A percentile compares a stretch with the other conserved stretches of the same genome.
These are phyloP conservation scores for Royoungia palumana DNA, from an alignment of 768 basidiomycete species.

Conservation along the genomic window DNA sequence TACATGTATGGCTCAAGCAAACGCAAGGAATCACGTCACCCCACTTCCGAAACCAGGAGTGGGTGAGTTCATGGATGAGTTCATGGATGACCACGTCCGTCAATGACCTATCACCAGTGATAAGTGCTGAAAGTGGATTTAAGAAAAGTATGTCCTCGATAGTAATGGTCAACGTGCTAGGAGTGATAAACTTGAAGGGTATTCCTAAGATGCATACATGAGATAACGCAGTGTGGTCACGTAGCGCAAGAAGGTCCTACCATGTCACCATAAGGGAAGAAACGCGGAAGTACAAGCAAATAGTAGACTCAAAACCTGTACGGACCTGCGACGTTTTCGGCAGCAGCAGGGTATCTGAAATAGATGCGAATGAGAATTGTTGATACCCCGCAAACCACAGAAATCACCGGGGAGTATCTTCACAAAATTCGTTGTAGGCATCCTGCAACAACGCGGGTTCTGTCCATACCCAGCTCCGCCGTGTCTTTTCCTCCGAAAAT, in stretches of 20 bases:
- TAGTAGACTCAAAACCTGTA: slow-evolving; percentile 91
- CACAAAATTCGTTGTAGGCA: slow-evolving; percentile 83
- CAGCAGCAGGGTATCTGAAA: slow-evolving; percentile 65
- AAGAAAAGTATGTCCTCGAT: neutral
- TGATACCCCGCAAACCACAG: too few species aligned
- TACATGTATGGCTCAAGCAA: neutral
- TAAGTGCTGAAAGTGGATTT: slow-evolving; percentile 47
- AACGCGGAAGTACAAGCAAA: slow-evolving; percentile 81
- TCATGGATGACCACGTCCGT: slow-evolving; percentile 92
- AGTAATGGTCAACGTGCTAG: slow-evolving; percentile 47
- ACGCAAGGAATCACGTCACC: slow-evolving; percentile 57
- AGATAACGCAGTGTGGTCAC: neutral
- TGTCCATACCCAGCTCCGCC: slow-evolving; percentile 88
- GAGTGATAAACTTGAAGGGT: slow-evolving; percentile 84
- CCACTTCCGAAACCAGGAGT: slow-evolving; percentile 96
- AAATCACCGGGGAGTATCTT: slow-evolving; percentile 71
- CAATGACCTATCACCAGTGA: slow-evolving; percentile 82
- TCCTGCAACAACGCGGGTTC: slow-evolving; percentile 80
- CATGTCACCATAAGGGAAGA: slow-evolving; percentile 94
- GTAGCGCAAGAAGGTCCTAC: slow-evolving; percentile 28
- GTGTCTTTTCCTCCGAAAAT: slow-evolving; percentile 55
- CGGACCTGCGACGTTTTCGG: slow-evolving; percentile 66
- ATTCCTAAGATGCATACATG: slow-evolving; percentile 54
- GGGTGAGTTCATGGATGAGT: slow-evolving; percentile 77
- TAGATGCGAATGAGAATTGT: neutral